Base-by-base conservation (phyloP, 2,329 filamentous ascomycete species). In the Colletotrichum cordylinicola region DNA sequence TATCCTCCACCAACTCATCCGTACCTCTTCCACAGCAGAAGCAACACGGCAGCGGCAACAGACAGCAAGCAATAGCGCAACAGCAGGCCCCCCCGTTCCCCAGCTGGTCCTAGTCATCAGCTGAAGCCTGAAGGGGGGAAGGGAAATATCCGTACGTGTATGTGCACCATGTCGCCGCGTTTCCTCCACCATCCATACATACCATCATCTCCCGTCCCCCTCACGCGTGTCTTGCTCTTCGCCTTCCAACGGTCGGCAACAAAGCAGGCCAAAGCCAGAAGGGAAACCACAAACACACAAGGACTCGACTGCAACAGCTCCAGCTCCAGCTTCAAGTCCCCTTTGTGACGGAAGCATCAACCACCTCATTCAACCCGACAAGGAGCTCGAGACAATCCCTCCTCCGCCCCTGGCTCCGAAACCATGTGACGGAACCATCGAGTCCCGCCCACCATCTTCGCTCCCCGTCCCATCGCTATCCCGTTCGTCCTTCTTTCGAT, bases 371-470 rank as follows among this genome's bases (percentile, higher is more conserved):
- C 70, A 67, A 35, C 31, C 67, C 55, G 37, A 68, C 56, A 65
- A 60, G 56, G 72, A 73, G 64, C 70, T 74, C 65, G 58, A 76
- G 58, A 74, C 70, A 67, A 74, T 69, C 48, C 64, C 70, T 60
- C 74, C 56, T 76, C 70, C 55, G 74, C 70, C 65, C 70, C 74
- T 76, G 74, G 70, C 74, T 76, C 58, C 74, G 70, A 76, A 76
- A 76, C 74, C 74, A 76, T 76, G 74, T 76, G 74, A 76, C 74
- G 74, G 74, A 76, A 76, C 74, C 74, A 76, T 76, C 74, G 64
- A 76, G 58, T 74, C 35, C 70, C 69, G 74, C 74, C 70, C 74
- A 76, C 58, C 58, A 68, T 69, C 65, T 74, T 76, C 74, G 65
- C 64, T 69, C 58, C 61, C 61, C 56, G 33, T 43, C 67, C 67